Evolutionary conservation across 2,329 filamentous ascomycete species (phyloP).

Genomic region (Colletotrichum destructivum): DNA sequence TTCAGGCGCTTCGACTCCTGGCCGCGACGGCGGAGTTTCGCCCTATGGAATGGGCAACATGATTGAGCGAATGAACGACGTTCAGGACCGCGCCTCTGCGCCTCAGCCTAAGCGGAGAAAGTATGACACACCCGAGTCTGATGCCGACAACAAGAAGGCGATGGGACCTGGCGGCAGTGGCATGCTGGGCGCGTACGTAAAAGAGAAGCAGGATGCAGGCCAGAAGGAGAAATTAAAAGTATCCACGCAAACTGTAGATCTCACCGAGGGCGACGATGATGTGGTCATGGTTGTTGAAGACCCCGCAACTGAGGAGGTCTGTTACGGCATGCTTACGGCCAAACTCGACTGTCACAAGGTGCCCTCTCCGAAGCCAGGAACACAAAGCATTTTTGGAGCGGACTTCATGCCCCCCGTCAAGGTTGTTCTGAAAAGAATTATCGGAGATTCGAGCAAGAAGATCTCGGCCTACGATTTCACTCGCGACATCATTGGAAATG

Average conservation of each 20-base stretch:
- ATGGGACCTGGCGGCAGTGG: slow-evolving; percentile 63
- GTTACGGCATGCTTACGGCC: slow-evolving; percentile 83
- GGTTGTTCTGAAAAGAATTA: slow-evolving; percentile 75
- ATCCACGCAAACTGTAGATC: slow-evolving; percentile 66
- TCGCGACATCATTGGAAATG: slow-evolving; percentile 79
- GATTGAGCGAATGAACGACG: slow-evolving; percentile 83
- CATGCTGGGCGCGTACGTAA: slow-evolving; percentile 77
- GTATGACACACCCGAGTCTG: slow-evolving; percentile 60
- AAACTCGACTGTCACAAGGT: slow-evolving; percentile 77
- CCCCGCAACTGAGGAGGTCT: slow-evolving; percentile 79
- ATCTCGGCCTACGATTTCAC: slow-evolving; percentile 84
- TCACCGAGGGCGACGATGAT: slow-evolving; percentile 75
- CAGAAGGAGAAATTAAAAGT: slow-evolving; percentile 47
- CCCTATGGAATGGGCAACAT: slow-evolving; percentile 68
- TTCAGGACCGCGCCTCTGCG: slow-evolving; percentile 74
- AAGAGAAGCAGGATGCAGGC: slow-evolving; percentile 68
- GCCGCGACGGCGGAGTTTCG: slow-evolving; percentile 39
- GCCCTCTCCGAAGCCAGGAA: slow-evolving; percentile 77
- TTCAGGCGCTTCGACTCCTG: slow-evolving; percentile 53
- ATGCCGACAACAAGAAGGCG: slow-evolving; percentile 57
- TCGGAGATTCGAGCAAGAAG: slow-evolving; percentile 67
- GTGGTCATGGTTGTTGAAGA: slow-evolving; percentile 71
- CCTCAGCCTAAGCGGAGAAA: slow-evolving; percentile 78
- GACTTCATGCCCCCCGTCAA: slow-evolving; percentile 82
- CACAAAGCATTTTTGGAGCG: slow-evolving; percentile 70